Percentiles rank a stretch among this genome's conserved stretches.
Conservation (phyloP, 1,284 basidiomycete genomes). For the Spongispora temasekensis region DNA sequence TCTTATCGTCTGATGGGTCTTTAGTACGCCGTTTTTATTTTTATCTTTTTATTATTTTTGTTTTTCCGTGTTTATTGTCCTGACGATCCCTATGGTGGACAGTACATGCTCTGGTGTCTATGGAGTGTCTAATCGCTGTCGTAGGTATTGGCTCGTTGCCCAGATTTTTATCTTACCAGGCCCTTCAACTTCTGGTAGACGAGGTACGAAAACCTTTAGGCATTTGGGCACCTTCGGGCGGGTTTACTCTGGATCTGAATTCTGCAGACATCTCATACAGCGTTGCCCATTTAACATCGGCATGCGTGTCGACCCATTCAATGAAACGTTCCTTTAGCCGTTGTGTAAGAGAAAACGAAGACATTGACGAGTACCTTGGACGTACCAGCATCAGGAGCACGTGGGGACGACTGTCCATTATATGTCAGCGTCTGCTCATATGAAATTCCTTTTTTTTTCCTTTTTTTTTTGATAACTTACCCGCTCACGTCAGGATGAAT, state of each 20-base stretch:
- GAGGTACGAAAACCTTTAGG: conserved; percentile 44
- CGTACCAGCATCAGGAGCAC: conserved; percentile 77
- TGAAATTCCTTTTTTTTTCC: background rate
- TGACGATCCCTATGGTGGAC: too few species aligned
- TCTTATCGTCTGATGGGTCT: too few species aligned
- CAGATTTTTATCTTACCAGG: too few species aligned
- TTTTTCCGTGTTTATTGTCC: too few species aligned
- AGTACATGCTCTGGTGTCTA: too few species aligned
- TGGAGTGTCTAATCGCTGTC: too few species aligned
- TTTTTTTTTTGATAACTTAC: conserved; percentile 29
- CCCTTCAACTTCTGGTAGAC: too few species aligned
- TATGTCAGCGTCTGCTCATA: too few species aligned
- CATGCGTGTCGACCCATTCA: conserved; percentile 75
- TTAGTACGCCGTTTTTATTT: too few species aligned
- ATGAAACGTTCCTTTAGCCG: conserved; percentile 68
- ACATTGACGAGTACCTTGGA: conserved; percentile 19
- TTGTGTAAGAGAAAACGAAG: background rate
- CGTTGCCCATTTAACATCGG: conserved; percentile 72
- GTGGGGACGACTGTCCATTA: conserved; percentile 48
- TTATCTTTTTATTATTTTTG: too few species aligned
- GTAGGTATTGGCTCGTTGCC: too few species aligned
- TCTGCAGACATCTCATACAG: conserved; percentile 67
- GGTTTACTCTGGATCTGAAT: conserved; percentile 45
- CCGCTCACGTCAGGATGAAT: conserved; percentile 82
- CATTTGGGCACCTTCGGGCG: conserved; percentile 44